Evolutionary conservation across 2,329 filamentous ascomycete genomes (phyloP), one percentile per base, ranked within the genome.

Genomic region (Aspergillus neotritici): DNA sequence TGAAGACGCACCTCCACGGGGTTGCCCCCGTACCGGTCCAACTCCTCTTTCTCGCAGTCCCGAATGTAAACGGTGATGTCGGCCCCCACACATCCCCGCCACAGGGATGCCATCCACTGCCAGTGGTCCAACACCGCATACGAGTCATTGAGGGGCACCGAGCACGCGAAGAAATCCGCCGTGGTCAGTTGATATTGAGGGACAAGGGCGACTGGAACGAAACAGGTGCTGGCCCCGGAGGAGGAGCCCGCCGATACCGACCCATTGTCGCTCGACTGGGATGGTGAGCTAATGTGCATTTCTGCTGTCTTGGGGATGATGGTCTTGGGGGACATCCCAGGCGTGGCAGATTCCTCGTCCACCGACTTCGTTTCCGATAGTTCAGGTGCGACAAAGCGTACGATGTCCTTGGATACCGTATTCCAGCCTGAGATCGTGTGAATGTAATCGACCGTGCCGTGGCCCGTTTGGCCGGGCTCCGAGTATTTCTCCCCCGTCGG

Each of bases 51-150:
- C 13, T 63, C 60, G 37, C 64, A 64, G 31, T 71, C 66, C 4
- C 65, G 63, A 36, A 73, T 63, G 40, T 70, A 69, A 10, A 74
- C 62, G 1, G 70, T 73, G 40, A 73, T 65, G 48, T 97, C 91
- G 0, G 91, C 82, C 0, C 86, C 87, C 1, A 90, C 76, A 41
- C 87, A 85, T 8, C 88, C 87, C 8, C 90, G 82, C 91, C 91
- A 97, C 15, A 96, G 77, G 34, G 86, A 91, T 30, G 91, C 91
- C 74, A 93, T 88, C 91, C 91, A 97, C 65, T 94, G 86, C 89
- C 91, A 97, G 68, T 97, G 91, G 57, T 94, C 89, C n/a, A 86
- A 77, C 0, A 86, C 82, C 12, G 81, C 78, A 63, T 94, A 95
- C 5, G 77, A 74, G 60, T 94, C 89, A 13, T 76, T 71, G 52